Conservation (phyloP, 2,329 filamentous ascomycete species). For the Fusarium heterosporum region DNA sequence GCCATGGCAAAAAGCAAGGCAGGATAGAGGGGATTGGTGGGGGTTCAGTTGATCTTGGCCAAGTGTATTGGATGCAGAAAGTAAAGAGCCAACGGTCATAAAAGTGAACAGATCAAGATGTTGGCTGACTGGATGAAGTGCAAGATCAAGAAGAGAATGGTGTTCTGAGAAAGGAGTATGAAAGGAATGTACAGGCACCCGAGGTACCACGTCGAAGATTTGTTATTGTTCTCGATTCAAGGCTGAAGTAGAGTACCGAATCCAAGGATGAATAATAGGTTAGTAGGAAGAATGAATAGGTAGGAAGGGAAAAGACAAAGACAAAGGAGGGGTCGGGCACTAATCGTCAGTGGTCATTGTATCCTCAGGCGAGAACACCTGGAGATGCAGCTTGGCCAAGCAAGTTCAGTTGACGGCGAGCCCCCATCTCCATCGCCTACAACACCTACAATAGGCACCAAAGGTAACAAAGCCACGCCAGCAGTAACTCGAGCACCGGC, state of each 20-base stretch:
- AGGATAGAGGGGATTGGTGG: not conserved
- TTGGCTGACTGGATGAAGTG: constrained; percentile 17
- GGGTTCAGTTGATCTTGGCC: constrained; percentile 10
- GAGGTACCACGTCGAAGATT: constrained; percentile 23
- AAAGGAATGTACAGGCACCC: constrained; percentile 34
- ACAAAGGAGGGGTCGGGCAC: constrained; percentile 12
- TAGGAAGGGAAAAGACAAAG: constrained; percentile 5
- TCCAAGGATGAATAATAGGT: constrained; percentile 37
- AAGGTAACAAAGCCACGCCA: constrained; percentile 22
- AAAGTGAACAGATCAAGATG: constrained; percentile 19
- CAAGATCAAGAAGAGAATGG: constrained; percentile 6
- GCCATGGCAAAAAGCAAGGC: constrained; percentile 32
- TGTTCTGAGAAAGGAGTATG: constrained; percentile 26
- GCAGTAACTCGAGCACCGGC: constrained; percentile 24
- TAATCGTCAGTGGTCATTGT: constrained; percentile 18
- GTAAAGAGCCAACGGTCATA: constrained; percentile 13
- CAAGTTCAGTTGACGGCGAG: constrained; percentile 35
- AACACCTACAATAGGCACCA: constrained; percentile 33
- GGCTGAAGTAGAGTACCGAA: constrained; percentile 33
- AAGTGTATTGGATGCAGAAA: constrained; percentile 1
- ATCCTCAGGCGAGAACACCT: constrained; percentile 38
- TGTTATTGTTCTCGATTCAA: constrained; percentile 35
- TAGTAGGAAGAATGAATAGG: constrained; percentile 25
- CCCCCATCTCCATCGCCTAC: constrained; percentile 42
- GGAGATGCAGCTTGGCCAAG: constrained; percentile 16